Evolutionary conservation across 1,284 basidiomycete species (phyloP), one percentile per base, ranked within the genome.

Genomic region (Grifola frondosa): DNA sequence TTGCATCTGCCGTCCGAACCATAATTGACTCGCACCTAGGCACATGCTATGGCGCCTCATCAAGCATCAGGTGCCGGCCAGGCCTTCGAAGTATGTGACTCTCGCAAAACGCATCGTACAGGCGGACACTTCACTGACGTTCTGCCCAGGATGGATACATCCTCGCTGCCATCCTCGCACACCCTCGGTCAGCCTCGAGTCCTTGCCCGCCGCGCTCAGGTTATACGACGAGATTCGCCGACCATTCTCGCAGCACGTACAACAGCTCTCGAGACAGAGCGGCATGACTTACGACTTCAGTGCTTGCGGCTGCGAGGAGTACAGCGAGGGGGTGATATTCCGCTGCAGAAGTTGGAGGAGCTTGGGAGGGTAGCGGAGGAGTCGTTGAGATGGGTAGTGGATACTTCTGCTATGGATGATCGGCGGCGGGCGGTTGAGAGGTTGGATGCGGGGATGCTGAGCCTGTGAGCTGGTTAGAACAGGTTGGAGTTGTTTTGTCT

Each of bases 31-130:
- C 17, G 10, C 21, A 28, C 19, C 12, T 13, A 49, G 61, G 62
- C 61, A 3, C 65, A 66, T 46, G 58, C 59, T 3, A 65, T 63
- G 62, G 46, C 53, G 19, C 63, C 63, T 1, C 56, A 64, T 38
- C 46, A 61, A 19, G 64, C 57, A 1, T 58, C 60, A 1, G 65
- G 65, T 6, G 65, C 64, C 4, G 58, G 57, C 16, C 64, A 59
- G 29, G 59, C 63, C n/a, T 59, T 67, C 8, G 63, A 66, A 50
- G 64, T 67, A 24, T 11, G 52, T 20, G 10, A 8, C 30, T 15
- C 15, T 21, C 25, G 1, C 13, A 13, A 5, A 15, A 1, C 2
- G 13, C 16, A 8, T 21, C 5, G 5, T 11, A 12, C 19, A n/a
- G n/a, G n/a, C n/a, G n/a, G n/a, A n/a, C n/a, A 31, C 15, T 17